A percentile compares a stretch with the other conserved stretches of the same genome.
These are phyloP conservation scores for Gleditsia sinensis DNA, from an alignment of 306 rosid genomes.

Conservation along the genomic window DNA sequence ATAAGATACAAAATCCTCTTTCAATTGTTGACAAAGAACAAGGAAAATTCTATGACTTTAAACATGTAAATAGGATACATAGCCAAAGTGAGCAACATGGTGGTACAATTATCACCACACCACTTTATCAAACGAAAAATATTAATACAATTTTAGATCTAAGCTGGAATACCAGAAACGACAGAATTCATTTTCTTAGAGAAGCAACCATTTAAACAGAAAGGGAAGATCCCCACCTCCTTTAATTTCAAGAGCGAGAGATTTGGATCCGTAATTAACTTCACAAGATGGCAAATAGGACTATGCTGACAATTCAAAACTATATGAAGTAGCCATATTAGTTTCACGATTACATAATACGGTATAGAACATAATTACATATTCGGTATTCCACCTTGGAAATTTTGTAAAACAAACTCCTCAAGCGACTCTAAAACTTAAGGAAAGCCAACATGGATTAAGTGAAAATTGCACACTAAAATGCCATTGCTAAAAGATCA, in stretches of 20 bases:
- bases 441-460: not conserved
- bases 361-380: too few relatives aligned
- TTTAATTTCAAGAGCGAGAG: not conserved
- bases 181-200: not conserved
- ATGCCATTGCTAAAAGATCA: not conserved
- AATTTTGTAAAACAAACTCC: not conserved
- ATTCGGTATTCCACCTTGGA: not conserved
- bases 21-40: not conserved
- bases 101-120: not conserved
- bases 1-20: not conserved
- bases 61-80: not conserved
- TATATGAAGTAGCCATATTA: not conserved
- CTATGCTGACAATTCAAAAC: not conserved
- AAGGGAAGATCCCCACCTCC: not conserved
- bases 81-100: slow-evolving; percentile 2
- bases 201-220: not conserved
- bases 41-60: not conserved
- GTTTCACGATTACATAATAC: not conserved
- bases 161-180: not conserved
- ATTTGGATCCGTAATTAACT: too few relatives aligned
- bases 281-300: too few relatives aligned
- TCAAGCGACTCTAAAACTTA: not conserved
- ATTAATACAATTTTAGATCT: not conserved
- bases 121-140: not conserved
- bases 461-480: not conserved